These are phyloP conservation scores for Fusarium sp. DNA, from an alignment of 2,329 filamentous ascomycete species.

Conservation along the genomic window DNA sequence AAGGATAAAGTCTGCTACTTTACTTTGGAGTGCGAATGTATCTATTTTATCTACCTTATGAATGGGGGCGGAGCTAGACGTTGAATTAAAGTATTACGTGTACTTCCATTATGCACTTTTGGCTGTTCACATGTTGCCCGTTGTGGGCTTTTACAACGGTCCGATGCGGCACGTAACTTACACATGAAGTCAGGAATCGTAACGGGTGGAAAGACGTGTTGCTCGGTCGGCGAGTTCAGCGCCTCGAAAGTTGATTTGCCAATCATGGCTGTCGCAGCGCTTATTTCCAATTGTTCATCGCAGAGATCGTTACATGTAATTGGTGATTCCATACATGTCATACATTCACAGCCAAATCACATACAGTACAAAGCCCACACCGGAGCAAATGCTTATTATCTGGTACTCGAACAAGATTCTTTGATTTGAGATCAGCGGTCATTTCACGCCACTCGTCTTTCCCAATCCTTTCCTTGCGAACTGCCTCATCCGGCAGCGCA, in stretches of 20 bases:
- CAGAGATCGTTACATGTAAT: background rate
- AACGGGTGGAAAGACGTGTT: background rate
- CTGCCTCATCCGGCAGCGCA: slow-evolving; percentile 11
- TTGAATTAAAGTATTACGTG: slow-evolving; percentile 42
- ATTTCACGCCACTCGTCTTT: slow-evolving; percentile 29
- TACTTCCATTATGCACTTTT: slow-evolving; percentile 21
- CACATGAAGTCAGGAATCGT: background rate
- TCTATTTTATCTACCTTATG: slow-evolving; percentile 39
- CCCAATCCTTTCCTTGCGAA: slow-evolving; percentile 15
- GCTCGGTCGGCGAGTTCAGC: background rate
- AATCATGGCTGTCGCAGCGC: background rate
- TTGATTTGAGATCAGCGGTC: slow-evolving; percentile 30
- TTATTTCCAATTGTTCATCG: background rate
- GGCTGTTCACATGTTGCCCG: slow-evolving; percentile 1
- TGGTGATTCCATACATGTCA: background rate
- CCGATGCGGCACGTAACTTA: background rate
- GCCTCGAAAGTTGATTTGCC: background rate
- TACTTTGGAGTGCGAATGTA: slow-evolving; percentile 39
- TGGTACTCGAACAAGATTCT: slow-evolving; percentile 44
- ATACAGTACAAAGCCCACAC: slow-evolving; percentile 20
- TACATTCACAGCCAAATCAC: slow-evolving; percentile 4
- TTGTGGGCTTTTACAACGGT: slow-evolving; percentile 11
- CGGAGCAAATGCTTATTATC: slow-evolving; percentile 34
- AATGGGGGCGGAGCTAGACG: slow-evolving; percentile 31
- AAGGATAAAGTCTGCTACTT: slow-evolving; percentile 42